phyloP scores from a whole-genome alignment of 139 green algal species.

The Mychonastes homosphaera region DNA sequence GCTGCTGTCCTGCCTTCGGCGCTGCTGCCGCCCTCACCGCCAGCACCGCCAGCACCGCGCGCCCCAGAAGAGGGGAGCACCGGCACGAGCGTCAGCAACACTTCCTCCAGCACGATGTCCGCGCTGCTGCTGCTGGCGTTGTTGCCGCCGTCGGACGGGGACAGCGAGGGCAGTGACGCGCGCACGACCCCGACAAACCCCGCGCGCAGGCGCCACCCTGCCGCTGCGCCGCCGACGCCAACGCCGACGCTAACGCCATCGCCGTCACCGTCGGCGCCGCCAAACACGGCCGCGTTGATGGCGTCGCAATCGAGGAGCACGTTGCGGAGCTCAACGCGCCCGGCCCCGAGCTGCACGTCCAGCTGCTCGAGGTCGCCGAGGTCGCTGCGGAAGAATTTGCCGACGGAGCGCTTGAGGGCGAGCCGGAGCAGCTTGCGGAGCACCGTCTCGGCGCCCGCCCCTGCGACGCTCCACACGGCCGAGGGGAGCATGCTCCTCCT shows the following conservation, averaged over 20 bases:
- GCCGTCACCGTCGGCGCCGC: neutral
- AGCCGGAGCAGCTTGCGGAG: slow-evolving; percentile 68
- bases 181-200: slow-evolving; percentile 42
- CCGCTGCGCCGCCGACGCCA: too few relatives aligned
- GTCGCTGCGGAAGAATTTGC: slow-evolving; percentile 38
- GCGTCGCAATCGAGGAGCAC: slow-evolving; percentile 53
- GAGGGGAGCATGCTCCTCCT: too few relatives aligned
- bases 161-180: slow-evolving; percentile 36
- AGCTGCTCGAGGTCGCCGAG: slow-evolving; percentile 64
- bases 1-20: neutral
- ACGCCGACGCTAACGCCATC: neutral
- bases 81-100: slow-evolving; percentile 39
- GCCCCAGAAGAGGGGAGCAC: too few relatives aligned
- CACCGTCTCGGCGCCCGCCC: too few relatives aligned
- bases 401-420: slow-evolving; percentile 52
- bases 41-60: too few relatives aligned
- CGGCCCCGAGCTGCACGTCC: slow-evolving; percentile 46
- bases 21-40: neutral
- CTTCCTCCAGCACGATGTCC: slow-evolving; percentile 35
- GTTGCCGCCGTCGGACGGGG: slow-evolving; percentile 7
- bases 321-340: slow-evolving; percentile 50
- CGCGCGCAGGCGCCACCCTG: slow-evolving; percentile 41
- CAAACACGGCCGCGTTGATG: slow-evolving; percentile 53
- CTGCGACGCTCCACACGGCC: too few relatives aligned
- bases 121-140: slow-evolving; percentile 14